These are phyloP conservation scores for Combretum micranthum DNA, from an alignment of 345 rosid species.

Conservation along the genomic window DNA sequence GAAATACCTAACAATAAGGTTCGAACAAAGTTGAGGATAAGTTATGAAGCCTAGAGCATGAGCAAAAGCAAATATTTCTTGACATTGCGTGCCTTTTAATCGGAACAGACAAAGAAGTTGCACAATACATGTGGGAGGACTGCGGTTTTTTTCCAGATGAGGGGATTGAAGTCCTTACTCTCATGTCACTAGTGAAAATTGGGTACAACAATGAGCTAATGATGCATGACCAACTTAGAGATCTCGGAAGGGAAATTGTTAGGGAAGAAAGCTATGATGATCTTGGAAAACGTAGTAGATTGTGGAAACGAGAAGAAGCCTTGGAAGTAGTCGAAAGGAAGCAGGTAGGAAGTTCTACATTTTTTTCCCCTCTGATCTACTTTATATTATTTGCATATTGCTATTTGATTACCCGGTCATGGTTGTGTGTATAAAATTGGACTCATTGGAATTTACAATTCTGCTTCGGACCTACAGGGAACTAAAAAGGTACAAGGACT, in stretches of 20 bases:
- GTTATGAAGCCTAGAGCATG: conserved; percentile 1
- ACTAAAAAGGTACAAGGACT: neutral
- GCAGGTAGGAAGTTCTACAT: neutral
- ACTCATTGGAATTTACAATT: neutral
- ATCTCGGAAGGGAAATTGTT: conserved; percentile 4
- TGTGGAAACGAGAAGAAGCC: neutral
- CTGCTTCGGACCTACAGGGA: conserved; percentile 3
- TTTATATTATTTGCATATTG: neutral
- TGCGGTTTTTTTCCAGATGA: neutral
- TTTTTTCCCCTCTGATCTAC: neutral
- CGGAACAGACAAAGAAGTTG: neutral
- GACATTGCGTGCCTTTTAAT: neutral
- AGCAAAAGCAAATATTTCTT: conserved; percentile 6
- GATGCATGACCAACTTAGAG: conserved; percentile 7
- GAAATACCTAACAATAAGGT: neutral
- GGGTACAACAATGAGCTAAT: neutral
- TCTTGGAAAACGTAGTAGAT: neutral
- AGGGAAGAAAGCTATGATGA: neutral
- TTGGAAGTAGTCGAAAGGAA: neutral
- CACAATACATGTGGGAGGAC: conserved; percentile 3
- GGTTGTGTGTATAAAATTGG: no score
- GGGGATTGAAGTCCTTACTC: neutral
- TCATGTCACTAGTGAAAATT: neutral
- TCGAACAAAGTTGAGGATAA: neutral
- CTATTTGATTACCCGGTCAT: no score